phyloP scores from a whole-genome alignment of 78 protist species.

The Mastigamoeba balamuthi region DNA sequence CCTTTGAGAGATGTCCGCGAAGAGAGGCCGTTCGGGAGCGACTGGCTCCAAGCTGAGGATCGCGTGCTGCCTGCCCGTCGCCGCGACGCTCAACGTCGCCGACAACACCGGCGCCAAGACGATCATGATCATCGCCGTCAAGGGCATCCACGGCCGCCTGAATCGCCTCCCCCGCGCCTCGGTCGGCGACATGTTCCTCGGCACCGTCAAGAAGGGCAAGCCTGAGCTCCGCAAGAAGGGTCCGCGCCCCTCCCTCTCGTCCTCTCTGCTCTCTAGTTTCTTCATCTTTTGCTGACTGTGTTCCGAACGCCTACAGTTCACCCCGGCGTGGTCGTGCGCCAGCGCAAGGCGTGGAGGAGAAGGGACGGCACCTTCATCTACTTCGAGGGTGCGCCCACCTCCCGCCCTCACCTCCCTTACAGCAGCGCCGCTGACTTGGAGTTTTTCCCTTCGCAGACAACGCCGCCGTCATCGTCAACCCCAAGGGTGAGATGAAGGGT shows the following conservation, averaged over 20 bases:
- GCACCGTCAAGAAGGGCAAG: conserved; percentile 98
- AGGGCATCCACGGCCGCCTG: conserved; percentile 86
- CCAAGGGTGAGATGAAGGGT: conserved; percentile 99
- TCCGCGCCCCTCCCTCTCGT: neutral
- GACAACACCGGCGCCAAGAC: conserved; percentile 99
- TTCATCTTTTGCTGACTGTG: neutral
- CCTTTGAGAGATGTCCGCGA: no score
- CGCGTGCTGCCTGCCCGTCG: conserved; percentile 65
- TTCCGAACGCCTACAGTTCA: conserved; percentile 11
- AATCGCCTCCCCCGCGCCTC: conserved; percentile 94
- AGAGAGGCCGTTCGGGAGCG: conserved; percentile 6
- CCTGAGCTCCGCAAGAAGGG: conserved; percentile 97
- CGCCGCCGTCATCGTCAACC: conserved; percentile 98
- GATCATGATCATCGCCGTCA: conserved; percentile 96
- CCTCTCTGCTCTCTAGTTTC: neutral
- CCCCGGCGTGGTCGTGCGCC: conserved; percentile 95
- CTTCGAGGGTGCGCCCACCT: conserved; percentile 72
- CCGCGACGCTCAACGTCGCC: conserved; percentile 98
- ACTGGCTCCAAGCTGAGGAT: conserved; percentile 50
- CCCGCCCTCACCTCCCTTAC: neutral
- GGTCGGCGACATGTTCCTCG: conserved; percentile 93
- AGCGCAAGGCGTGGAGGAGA: conserved; percentile 93
- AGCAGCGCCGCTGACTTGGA: neutral
- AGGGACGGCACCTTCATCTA: conserved; percentile 88
- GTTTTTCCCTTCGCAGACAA: conserved; percentile 60